A percentile compares a stretch with the other conserved stretches of the same genome.
phyloP scores from a whole-genome alignment of 192 early-diverging fungal species.

The Endogone sp. region DNA sequence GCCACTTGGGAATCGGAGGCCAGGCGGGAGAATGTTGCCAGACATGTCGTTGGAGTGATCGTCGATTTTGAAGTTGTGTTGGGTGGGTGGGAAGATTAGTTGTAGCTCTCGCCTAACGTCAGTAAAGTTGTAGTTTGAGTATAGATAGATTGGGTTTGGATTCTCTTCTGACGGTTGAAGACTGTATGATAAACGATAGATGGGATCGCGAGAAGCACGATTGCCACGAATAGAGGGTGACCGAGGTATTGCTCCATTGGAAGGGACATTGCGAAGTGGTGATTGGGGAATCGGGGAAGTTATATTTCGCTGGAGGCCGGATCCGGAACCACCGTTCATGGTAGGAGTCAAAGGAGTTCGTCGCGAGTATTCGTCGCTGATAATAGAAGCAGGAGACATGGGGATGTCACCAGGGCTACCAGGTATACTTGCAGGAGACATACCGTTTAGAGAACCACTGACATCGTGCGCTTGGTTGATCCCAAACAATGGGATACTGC shows the following conservation, averaged over 20 bases:
- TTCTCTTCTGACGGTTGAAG: constrained; percentile 33
- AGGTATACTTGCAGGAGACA: background rate
- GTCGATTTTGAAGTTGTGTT: constrained; percentile 52
- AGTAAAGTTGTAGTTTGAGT: constrained; percentile 82
- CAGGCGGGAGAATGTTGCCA: constrained; percentile 62
- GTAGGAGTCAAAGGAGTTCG: background rate
- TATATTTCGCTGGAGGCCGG: background rate
- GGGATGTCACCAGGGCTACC: constrained; percentile 7
- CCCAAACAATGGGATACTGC: constrained; percentile 34
- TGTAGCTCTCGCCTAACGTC: constrained; percentile 76
- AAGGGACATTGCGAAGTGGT: background rate
- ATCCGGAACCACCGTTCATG: background rate
- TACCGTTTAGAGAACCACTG: constrained; percentile 3
- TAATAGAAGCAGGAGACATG: background rate
- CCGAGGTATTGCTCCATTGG: background rate
- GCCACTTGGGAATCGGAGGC: constrained; percentile 74
- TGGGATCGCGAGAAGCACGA: background rate
- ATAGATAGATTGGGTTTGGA: constrained; percentile 63
- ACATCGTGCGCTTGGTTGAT: constrained; percentile 8
- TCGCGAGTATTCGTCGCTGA: background rate
- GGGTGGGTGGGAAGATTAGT: constrained; percentile 52
- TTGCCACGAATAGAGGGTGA: background rate
- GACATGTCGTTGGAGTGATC: constrained; percentile 69
- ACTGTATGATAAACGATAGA: background rate
- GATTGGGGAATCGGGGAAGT: background rate